A percentile compares a stretch with the other conserved stretches of the same genome.
Conservation (phyloP, 2,329 filamentous ascomycete genomes). For the Exophiala phaeomuriformis region DNA sequence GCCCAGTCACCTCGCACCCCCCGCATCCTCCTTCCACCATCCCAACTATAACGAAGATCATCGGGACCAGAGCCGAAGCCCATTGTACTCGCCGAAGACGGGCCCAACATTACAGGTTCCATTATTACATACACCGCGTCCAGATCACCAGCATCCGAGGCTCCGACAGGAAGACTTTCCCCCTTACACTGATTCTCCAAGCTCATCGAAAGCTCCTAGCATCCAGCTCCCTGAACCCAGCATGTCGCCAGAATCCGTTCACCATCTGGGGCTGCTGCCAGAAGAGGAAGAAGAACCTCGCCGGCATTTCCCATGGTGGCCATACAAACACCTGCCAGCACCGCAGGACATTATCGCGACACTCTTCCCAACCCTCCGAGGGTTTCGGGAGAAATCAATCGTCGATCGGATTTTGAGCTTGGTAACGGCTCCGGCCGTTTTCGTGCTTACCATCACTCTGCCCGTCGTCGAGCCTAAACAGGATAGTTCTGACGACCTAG, state of each 20-base stretch:
- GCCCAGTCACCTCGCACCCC: constrained; percentile 21
- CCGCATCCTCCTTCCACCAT: constrained; percentile 16
- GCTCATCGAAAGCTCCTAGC: constrained; percentile 47
- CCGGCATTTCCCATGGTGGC: constrained; percentile 66
- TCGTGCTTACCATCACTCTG: constrained; percentile 80
- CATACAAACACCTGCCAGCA: constrained; percentile 63
- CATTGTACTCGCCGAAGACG: constrained; percentile 9
- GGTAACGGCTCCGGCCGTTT: constrained; percentile 80
- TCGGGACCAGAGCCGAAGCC: constrained; percentile 16
- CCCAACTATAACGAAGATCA: constrained; percentile 35
- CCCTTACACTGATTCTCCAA: constrained; percentile 52
- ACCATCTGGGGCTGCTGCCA: constrained; percentile 29
- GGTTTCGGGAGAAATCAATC: constrained; percentile 73
- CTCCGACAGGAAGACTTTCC: constrained; percentile 58
- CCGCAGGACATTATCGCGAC: constrained; percentile 64
- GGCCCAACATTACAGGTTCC: constrained; percentile 18
- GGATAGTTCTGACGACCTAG: constrained; percentile 43
- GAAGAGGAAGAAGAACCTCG: constrained; percentile 37
- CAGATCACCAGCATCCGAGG: constrained; percentile 29
- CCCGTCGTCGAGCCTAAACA: constrained; percentile 74
- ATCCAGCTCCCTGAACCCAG: constrained; percentile 50
- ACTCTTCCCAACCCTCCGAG: constrained; percentile 78
- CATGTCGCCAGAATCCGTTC: constrained; percentile 42
- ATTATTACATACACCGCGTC: constrained; percentile 19
- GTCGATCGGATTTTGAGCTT: constrained; percentile 77